Percentiles rank a stretch among this genome's conserved stretches.
phyloP scores from a whole-genome alignment of 2,329 filamentous ascomycete species.

The Acrodontium crateriforme region DNA sequence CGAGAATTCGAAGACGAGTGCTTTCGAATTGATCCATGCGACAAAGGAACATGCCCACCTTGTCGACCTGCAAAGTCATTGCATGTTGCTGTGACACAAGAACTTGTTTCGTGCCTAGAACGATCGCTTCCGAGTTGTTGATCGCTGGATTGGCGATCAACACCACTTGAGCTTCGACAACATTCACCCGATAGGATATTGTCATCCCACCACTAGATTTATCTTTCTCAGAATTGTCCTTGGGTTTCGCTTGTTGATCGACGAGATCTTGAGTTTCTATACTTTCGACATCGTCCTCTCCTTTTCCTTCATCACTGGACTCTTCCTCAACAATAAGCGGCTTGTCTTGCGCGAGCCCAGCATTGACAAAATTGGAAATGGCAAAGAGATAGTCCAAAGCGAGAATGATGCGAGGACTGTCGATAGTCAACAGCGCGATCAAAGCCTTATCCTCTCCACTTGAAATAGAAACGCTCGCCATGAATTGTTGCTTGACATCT shows the following conservation, averaged over 20 bases:
- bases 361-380: conserved; percentile 67
- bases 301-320: conserved; percentile 29
- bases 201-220: conserved; percentile 43
- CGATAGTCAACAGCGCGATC: conserved; percentile 83
- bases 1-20: conserved; percentile 76
- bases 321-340: conserved; percentile 50
- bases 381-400: conserved; percentile 92
- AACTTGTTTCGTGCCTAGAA: conserved; percentile 85
- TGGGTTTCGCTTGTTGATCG: conserved; percentile 9
- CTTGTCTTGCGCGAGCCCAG: conserved; percentile 45
- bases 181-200: conserved; percentile 77
- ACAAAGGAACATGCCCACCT: conserved; percentile 96
- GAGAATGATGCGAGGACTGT: conserved; percentile 89
- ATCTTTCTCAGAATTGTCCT: conserved; percentile 19
- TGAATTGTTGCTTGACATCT: conserved; percentile 84
- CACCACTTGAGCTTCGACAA: conserved; percentile 93
- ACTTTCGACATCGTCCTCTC: conserved; percentile 38
- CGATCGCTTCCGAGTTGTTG: conserved; percentile 84
- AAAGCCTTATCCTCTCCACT: conserved; percentile 67
- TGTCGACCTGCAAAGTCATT: conserved; percentile 79
- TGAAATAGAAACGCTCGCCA: conserved; percentile 91
- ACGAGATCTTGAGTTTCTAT: conserved; percentile 18
- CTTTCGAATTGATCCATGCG: conserved; percentile 97
- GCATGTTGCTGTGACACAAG: conserved; percentile 88
- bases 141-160: conserved; percentile 89